phyloP scores from a whole-genome alignment of 306 rosid genomes.

The Crotalaria pallida region DNA sequence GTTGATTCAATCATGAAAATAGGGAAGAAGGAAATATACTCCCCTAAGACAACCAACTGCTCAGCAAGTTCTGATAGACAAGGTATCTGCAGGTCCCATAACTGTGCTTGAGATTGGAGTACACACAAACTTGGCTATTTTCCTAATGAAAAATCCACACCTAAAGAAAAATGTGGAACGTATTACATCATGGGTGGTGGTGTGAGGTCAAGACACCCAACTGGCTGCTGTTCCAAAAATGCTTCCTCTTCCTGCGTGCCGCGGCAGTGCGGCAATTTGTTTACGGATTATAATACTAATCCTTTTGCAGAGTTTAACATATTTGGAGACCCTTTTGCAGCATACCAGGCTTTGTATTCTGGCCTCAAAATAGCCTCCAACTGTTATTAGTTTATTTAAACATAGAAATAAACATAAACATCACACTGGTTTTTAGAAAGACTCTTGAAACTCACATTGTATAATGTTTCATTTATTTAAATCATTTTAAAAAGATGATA shows the following conservation, averaged over 20 bases:
- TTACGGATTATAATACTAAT: constrained; percentile 54
- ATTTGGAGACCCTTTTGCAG: constrained; percentile 95
- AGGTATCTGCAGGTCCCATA: constrained; percentile 76
- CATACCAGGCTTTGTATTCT: constrained; percentile 53
- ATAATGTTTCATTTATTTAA: neutral
- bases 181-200: constrained; percentile 90
- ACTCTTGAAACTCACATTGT: neutral
- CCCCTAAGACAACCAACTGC: constrained; percentile 68
- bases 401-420: too few species aligned
- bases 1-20: constrained; percentile 28
- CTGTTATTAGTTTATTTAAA: too few species aligned
- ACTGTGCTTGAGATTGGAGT: constrained; percentile 59
- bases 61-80: constrained; percentile 83
- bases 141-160: constrained; percentile 73
- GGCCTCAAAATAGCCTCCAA: neutral
- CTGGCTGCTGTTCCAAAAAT: constrained; percentile 69
- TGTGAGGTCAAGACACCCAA: constrained; percentile 67
- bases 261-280: constrained; percentile 73
- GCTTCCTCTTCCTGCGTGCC: constrained; percentile 47
- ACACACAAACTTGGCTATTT: constrained; percentile 78
- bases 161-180: constrained; percentile 70
- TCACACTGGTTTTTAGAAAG: neutral
- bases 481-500: neutral
- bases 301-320: constrained; percentile 93
- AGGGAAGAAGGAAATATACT: constrained; percentile 76